These are phyloP conservation scores for Amaranthus cruentus DNA, from an alignment of 148 eudicot species.

Conservation along the genomic window DNA sequence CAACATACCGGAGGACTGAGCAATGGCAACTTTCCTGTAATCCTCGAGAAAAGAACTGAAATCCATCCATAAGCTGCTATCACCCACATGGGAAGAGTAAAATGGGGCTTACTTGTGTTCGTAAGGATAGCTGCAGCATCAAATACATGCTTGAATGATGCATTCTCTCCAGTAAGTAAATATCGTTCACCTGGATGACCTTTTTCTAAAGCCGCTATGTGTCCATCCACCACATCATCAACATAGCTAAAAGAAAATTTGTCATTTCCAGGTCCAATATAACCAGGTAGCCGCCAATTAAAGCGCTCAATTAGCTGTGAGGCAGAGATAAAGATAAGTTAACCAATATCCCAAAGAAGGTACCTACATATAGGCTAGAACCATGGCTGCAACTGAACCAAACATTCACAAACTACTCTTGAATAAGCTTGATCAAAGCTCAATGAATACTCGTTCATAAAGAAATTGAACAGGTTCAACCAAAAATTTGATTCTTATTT, in stretches of 20 bases:
- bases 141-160: constrained; percentile 77
- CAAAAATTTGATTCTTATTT: too few relatives aligned
- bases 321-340: not conserved
- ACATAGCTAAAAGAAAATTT: constrained; percentile 70
- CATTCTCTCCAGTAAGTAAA: constrained; percentile 92
- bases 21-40: constrained; percentile 78
- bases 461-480: too few relatives aligned
- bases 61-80: constrained; percentile 70
- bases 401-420: too few relatives aligned
- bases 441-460: too few relatives aligned
- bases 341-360: not conserved
- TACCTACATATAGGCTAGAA: too few relatives aligned
- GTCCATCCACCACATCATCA: constrained; percentile 87
- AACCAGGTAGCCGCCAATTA: constrained; percentile 77
- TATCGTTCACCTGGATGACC: constrained; percentile 79
- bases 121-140: constrained; percentile 69
- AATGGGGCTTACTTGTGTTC: constrained; percentile 51
- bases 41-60: constrained; percentile 49
- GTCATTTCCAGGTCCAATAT: constrained; percentile 65
- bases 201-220: constrained; percentile 65
- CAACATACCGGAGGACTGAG: constrained; percentile 83
- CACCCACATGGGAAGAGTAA: constrained; percentile 46
- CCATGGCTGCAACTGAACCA: too few relatives aligned
- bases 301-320: constrained; percentile 77
- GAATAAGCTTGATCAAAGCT: too few relatives aligned